Percentiles rank a stretch among this genome's conserved stretches.
phyloP scores from a whole-genome alignment of 2,329 filamentous ascomycete genomes.

The Arthroderma sp. region DNA sequence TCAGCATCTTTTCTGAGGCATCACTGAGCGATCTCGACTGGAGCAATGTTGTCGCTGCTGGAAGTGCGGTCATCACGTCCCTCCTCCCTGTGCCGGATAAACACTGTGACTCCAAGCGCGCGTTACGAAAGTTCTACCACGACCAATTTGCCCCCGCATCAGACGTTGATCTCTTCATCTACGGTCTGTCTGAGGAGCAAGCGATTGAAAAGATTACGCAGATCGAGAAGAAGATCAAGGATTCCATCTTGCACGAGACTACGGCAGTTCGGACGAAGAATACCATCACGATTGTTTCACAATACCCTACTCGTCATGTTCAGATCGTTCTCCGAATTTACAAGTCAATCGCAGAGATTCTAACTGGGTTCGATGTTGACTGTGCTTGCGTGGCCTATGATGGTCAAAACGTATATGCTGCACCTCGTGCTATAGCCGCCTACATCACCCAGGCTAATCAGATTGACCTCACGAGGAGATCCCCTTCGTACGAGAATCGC shows the following conservation, averaged over 20 bases:
- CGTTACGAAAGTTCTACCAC: slow-evolving; percentile 58
- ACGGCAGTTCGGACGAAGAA: slow-evolving; percentile 74
- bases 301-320: slow-evolving; percentile 71
- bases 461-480: slow-evolving; percentile 64
- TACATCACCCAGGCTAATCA: slow-evolving; percentile 75
- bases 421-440: slow-evolving; percentile 61
- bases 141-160: slow-evolving; percentile 68
- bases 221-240: slow-evolving; percentile 61
- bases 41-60: slow-evolving; percentile 69
- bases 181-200: slow-evolving; percentile 62
- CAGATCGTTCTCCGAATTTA: slow-evolving; percentile 80
- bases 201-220: slow-evolving; percentile 72
- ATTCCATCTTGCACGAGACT: slow-evolving; percentile 68
- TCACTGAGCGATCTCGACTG: slow-evolving; percentile 64
- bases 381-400: slow-evolving; percentile 71
- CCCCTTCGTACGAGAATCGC: slow-evolving; percentile 76
- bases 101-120: slow-evolving; percentile 28
- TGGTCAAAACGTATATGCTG: slow-evolving; percentile 64
- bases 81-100: slow-evolving; percentile 56
- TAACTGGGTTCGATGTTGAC: slow-evolving; percentile 81
- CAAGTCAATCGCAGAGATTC: slow-evolving; percentile 68
- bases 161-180: slow-evolving; percentile 77
- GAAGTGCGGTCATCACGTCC: slow-evolving; percentile 67
- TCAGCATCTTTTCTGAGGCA: slow-evolving; percentile 68
- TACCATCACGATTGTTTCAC: slow-evolving; percentile 70